A percentile compares a stretch with the other conserved stretches of the same genome.
These are phyloP conservation scores for Fusarium subglutinans DNA, from an alignment of 2,329 filamentous ascomycete species.

Conservation along the genomic window DNA sequence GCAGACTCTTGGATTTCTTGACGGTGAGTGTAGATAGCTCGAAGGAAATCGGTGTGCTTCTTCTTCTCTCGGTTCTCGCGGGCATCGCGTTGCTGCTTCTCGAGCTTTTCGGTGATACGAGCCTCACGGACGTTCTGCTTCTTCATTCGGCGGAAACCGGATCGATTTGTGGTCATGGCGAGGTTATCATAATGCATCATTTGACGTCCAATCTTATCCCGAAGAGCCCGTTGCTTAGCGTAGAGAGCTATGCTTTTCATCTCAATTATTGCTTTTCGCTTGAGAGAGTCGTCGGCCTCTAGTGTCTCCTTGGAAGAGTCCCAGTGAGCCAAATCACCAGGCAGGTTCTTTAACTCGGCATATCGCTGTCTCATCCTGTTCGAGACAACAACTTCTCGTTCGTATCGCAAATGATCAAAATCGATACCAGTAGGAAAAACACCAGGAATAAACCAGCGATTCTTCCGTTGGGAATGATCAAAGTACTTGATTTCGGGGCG, in stretches of 20 bases:
- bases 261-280: conserved; percentile 91
- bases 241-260: conserved; percentile 92
- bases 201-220: conserved; percentile 86
- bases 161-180: conserved; percentile 95
- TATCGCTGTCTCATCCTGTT: conserved; percentile 90
- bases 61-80: conserved; percentile 97
- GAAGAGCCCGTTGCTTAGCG: conserved; percentile 84
- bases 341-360: conserved; percentile 82
- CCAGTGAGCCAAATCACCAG: conserved; percentile 88
- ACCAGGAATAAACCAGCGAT: conserved; percentile 83
- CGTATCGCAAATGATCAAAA: conserved; percentile 83
- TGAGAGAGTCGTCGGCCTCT: conserved; percentile 81
- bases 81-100: conserved; percentile 98
- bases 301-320: conserved; percentile 76
- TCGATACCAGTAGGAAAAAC: conserved; percentile 91
- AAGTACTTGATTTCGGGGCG: conserved; percentile 76
- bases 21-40: conserved; percentile 84
- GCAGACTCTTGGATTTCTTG: conserved; percentile 78
- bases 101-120: conserved; percentile 96
- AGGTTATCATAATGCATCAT: conserved; percentile 97
- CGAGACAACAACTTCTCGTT: conserved; percentile 87
- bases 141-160: conserved; percentile 92
- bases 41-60: conserved; percentile 92
- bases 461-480: conserved; percentile 79
- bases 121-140: conserved; percentile 96